phyloP scores from a whole-genome alignment of 495 filamentous ascomycete genomes.

The Tricharina praecox region DNA sequence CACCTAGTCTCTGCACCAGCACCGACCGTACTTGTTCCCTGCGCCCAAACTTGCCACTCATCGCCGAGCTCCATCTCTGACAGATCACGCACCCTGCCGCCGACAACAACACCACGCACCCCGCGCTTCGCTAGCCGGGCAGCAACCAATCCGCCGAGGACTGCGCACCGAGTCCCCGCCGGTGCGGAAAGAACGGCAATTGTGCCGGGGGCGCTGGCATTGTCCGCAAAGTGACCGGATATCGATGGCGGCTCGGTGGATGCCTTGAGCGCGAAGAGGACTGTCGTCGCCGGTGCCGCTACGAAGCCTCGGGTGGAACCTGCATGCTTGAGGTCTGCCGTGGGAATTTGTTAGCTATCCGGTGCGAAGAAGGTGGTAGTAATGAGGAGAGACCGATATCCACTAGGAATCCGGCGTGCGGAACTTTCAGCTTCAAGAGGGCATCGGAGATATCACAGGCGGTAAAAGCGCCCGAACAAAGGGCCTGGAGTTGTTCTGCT shows the following conservation, averaged over 20 bases:
- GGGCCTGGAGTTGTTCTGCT: too few relatives aligned
- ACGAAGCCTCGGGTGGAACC: too few relatives aligned
- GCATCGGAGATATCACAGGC: too few relatives aligned
- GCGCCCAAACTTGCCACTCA: conserved; percentile 39
- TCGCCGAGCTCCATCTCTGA: conserved; percentile 29
- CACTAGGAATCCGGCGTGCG: too few relatives aligned
- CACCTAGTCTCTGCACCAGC: conserved; percentile 43
- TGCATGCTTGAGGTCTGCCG: too few relatives aligned
- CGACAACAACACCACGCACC: conserved; percentile 38
- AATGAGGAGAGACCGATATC: too few relatives aligned
- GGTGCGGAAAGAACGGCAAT: conserved; percentile 47
- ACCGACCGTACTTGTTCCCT: conserved; percentile 41
- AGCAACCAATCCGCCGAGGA: conserved; percentile 53
- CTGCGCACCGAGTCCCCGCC: conserved; percentile 40
- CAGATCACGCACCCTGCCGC: conserved; percentile 48
- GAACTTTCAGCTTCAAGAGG: too few relatives aligned
- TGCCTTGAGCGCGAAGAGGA: conserved; percentile 42
- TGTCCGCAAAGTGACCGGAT: conserved; percentile 27
- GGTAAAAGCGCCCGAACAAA: too few relatives aligned
- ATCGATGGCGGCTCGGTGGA: conserved; percentile 20
- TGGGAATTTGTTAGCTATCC: too few relatives aligned
- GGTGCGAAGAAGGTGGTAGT: too few relatives aligned
- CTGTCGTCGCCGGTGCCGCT: conserved; percentile 34
- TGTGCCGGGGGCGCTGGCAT: conserved; percentile 6
- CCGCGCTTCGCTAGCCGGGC: conserved; percentile 39